Percentiles rank a stretch among this genome's conserved stretches.
These are phyloP conservation scores for Spergularia marina DNA, from an alignment of 148 eudicot genomes.

Conservation along the genomic window DNA sequence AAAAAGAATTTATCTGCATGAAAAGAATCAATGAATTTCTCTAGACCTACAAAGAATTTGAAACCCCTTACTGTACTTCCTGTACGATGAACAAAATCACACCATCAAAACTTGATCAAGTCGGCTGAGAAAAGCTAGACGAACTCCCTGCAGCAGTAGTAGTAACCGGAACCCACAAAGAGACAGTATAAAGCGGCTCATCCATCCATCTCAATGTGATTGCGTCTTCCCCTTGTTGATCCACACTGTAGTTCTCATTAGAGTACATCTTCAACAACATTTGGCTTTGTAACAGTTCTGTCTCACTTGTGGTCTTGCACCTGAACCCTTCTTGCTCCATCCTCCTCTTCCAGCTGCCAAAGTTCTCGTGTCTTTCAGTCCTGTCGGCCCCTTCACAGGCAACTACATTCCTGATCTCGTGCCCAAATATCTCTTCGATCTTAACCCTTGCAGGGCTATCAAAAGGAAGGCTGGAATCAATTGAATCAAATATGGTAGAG, in stretches of 20 bases:
- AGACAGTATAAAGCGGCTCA: conserved; percentile 81
- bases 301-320: conserved; percentile 42
- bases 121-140: conserved; percentile 54
- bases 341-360: conserved; percentile 54
- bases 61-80: conserved; percentile 18
- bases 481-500: conserved; percentile 69
- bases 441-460: conserved; percentile 58
- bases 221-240: conserved; percentile 36
- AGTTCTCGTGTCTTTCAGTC: conserved; percentile 72
- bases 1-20: conserved; percentile 51
- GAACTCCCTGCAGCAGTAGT: conserved; percentile 51
- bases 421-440: conserved; percentile 76
- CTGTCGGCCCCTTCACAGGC: conserved; percentile 85
- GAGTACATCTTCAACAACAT: conserved; percentile 83
- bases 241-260: conserved; percentile 42
- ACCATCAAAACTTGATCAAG: conserved; percentile 8
- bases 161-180: conserved; percentile 61
- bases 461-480: conserved; percentile 51
- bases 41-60: conserved; percentile 67
- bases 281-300: conserved; percentile 60
- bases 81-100: conserved; percentile 19
- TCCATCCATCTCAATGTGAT: conserved; percentile 76
- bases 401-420: conserved; percentile 76
- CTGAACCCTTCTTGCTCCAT: conserved; percentile 72
- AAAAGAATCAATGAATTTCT: conserved; percentile 67